phyloP scores from a whole-genome alignment of 768 basidiomycete species.

The Hericium coralloides region DNA sequence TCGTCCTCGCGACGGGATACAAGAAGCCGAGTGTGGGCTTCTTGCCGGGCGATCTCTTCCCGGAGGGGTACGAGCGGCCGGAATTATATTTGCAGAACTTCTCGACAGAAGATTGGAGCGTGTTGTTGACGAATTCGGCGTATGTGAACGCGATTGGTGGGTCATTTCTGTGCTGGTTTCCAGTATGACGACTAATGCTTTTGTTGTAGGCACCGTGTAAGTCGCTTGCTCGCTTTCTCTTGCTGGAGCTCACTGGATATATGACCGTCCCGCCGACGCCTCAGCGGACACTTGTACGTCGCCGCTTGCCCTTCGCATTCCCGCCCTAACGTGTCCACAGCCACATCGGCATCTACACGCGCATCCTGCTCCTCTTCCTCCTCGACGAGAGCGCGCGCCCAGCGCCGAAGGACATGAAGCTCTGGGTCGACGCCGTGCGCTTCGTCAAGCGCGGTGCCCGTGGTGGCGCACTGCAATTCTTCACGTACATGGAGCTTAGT shows the following conservation, averaged over 20 bases:
- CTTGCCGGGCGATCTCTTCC: slow-evolving; percentile 39
- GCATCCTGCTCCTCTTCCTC: slow-evolving; percentile 40
- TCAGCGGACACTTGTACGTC: slow-evolving; percentile 34
- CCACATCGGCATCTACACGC: slow-evolving; percentile 48
- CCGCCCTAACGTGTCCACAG: slow-evolving; percentile 14
- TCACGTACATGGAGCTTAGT: slow-evolving; percentile 50
- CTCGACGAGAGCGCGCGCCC: slow-evolving; percentile 38
- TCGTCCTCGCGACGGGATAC: slow-evolving; percentile 48
- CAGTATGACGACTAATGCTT: not conserved
- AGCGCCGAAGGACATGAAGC: slow-evolving; percentile 39
- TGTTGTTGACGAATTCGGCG: slow-evolving; percentile 42
- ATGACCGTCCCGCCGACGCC: not conserved
- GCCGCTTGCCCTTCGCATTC: not conserved
- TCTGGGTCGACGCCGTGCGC: slow-evolving; percentile 45
- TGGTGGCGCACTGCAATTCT: slow-evolving; percentile 42
- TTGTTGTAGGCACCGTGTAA: slow-evolving; percentile 19
- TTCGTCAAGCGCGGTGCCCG: slow-evolving; percentile 42
- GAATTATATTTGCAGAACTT: slow-evolving; percentile 49
- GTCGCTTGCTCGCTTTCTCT: not conserved
- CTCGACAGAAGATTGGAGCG: slow-evolving; percentile 42
- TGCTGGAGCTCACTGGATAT: not conserved
- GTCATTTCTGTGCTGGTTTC: slow-evolving; percentile 1
- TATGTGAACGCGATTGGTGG: slow-evolving; percentile 43
- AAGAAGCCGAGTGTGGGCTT: slow-evolving; percentile 37
- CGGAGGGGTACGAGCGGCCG: slow-evolving; percentile 40